A percentile compares a stretch with the other conserved stretches of the same genome.
Conservation (phyloP, 1,284 basidiomycete species). For the Pyrrhoderma lamaoense region DNA sequence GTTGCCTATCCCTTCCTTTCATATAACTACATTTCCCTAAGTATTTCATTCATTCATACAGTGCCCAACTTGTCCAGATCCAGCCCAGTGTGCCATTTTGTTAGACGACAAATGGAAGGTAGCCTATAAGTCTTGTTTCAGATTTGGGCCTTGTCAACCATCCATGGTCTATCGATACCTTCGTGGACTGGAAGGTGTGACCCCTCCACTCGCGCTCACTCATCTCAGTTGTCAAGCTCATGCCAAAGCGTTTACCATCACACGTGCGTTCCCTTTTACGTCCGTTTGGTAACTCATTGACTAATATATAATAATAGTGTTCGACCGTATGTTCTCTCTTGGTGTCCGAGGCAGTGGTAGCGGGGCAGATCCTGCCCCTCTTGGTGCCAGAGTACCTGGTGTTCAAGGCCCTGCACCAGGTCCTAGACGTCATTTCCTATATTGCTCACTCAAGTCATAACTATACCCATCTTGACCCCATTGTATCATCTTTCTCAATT, state of each 20-base stretch:
- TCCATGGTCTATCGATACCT: constrained; percentile 87
- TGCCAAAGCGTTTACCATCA: constrained; percentile 80
- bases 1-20: constrained; percentile 23
- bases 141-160: constrained; percentile 84
- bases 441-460: constrained; percentile 53
- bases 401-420: constrained; percentile 57
- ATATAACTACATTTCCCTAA: too few relatives aligned
- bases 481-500: too few relatives aligned
- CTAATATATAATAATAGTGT: constrained; percentile 44
- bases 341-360: constrained; percentile 67
- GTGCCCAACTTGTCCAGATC: constrained; percentile 81
- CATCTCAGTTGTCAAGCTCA: constrained; percentile 83
- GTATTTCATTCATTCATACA: too few relatives aligned
- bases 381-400: constrained; percentile 54
- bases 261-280: too few relatives aligned
- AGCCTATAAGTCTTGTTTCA: constrained; percentile 80
- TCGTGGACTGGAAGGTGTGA: constrained; percentile 73
- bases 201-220: constrained; percentile 70
- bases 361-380: constrained; percentile 38
- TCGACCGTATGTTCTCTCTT: constrained; percentile 87
- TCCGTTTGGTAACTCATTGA: too few relatives aligned
- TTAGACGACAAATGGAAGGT: constrained; percentile 91
- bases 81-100: constrained; percentile 71
- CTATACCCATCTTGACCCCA: background rate
- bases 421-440: constrained; percentile 73